These are phyloP conservation scores for Poa pratensis DNA, from an alignment of 176 grass and related monocot species.

Conservation along the genomic window DNA sequence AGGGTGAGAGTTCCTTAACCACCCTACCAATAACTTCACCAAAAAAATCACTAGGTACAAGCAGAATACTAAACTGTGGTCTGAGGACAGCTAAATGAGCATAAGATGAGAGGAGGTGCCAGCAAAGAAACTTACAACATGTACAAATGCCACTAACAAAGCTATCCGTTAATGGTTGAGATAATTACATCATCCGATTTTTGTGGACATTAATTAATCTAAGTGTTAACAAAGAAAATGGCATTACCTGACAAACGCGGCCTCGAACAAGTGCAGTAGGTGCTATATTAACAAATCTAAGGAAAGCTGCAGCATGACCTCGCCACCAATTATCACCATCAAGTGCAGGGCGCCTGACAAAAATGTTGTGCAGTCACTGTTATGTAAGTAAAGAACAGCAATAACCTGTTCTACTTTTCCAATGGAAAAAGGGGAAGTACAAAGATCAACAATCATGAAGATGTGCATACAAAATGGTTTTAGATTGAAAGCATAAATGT, in stretches of 20 bases:
- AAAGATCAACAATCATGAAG: constrained; percentile 22
- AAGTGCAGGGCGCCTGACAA: constrained; percentile 80
- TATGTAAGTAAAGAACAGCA: constrained; percentile 30
- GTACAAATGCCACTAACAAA: neutral
- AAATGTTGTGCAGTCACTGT: constrained; percentile 20
- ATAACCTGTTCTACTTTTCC: constrained; percentile 23
- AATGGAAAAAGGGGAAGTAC: constrained; percentile 13
- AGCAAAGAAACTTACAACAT: constrained; percentile 32
- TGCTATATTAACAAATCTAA: constrained; percentile 84
- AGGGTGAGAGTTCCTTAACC: constrained; percentile 35
- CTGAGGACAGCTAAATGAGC: constrained; percentile 31
- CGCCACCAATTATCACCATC: constrained; percentile 99
- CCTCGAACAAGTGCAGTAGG: constrained; percentile 75
- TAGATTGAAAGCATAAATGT: constrained; percentile 33
- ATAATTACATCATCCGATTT: constrained; percentile 21
- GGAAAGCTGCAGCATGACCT: constrained; percentile 93
- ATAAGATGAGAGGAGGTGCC: neutral
- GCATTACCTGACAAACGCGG: constrained; percentile 78
- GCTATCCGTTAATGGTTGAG: constrained; percentile 16
- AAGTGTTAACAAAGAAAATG: neutral
- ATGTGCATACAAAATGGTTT: constrained; percentile 8
- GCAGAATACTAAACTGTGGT: constrained; percentile 2
- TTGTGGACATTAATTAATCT: neutral
- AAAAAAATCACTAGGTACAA: neutral
- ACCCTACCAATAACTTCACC: neutral